Percentiles rank a stretch among this genome's conserved stretches.
phyloP scores from a whole-genome alignment of 148 eudicot genomes.

The Camellia lanceoleosa region DNA sequence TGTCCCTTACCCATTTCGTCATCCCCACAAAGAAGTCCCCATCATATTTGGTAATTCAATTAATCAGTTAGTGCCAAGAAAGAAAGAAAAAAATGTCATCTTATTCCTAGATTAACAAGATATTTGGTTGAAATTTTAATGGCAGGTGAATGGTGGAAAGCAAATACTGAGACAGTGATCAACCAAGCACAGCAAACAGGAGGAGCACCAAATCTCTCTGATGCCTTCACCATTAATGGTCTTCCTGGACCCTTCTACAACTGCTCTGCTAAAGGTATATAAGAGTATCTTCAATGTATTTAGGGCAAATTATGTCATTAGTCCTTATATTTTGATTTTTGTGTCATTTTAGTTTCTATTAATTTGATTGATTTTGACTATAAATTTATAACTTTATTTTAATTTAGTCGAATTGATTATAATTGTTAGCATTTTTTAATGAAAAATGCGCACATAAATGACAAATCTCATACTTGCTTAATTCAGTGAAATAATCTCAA shows the following conservation, averaged over 20 bases:
- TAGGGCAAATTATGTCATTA: no score
- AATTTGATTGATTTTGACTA: no score
- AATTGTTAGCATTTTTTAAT: no score
- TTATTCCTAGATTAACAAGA: neutral
- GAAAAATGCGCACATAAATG: no score
- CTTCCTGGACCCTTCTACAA: conserved; percentile 39
- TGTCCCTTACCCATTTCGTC: conserved; percentile 25
- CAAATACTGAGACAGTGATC: conserved; percentile 32
- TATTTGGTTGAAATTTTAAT: neutral
- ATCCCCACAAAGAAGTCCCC: conserved; percentile 33
- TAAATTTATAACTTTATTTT: no score
- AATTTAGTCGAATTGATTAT: no score
- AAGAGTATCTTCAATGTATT: no score
- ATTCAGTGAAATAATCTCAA: no score
- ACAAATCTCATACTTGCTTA: no score
- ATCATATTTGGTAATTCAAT: conserved; percentile 23
- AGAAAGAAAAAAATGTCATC: neutral
- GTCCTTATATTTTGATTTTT: no score
- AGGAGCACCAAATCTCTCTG: conserved; percentile 36
- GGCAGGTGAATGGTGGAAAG: conserved; percentile 43
- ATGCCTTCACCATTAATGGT: conserved; percentile 42
- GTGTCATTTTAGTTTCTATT: no score
- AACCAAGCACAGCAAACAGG: conserved; percentile 33
- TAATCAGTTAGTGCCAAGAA: neutral
- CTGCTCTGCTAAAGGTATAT: conserved; percentile 37